Percentiles rank a stretch among this genome's conserved stretches.
phyloP scores from a whole-genome alignment of 352 stramenopile species.

The Globisporangium echinulatum region DNA sequence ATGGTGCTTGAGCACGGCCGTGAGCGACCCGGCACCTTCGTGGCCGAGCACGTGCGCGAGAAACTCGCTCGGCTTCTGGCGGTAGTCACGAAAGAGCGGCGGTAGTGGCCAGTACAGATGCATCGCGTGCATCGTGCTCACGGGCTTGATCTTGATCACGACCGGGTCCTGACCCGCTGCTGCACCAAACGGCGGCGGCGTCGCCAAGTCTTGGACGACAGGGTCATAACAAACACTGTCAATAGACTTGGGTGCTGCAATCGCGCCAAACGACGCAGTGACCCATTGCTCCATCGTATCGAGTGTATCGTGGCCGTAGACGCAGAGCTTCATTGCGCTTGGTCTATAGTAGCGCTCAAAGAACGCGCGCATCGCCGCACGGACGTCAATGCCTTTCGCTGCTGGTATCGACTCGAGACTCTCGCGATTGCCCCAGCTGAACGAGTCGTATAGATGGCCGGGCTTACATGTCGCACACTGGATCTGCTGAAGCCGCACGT shows the following conservation, averaged over 20 bases:
- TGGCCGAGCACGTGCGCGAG: conserved; percentile 45
- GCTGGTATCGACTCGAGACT: conserved; percentile 38
- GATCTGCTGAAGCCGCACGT: conserved; percentile 61
- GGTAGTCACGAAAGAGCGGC: conserved; percentile 30
- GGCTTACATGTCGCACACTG: conserved; percentile 46
- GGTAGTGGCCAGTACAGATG: conserved; percentile 49
- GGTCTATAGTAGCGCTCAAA: conserved; percentile 54
- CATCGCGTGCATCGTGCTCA: conserved; percentile 37
- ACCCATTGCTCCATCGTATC: conserved; percentile 54
- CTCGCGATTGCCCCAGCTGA: conserved; percentile 74
- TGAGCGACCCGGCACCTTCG: conserved; percentile 38
- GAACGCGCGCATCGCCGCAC: conserved; percentile 46
- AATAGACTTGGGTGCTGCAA: conserved; percentile 15
- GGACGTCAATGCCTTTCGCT: conserved; percentile 37
- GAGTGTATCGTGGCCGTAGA: conserved; percentile 55
- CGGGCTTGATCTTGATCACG: conserved; percentile 35
- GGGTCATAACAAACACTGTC: background rate
- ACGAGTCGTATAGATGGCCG: conserved; percentile 59
- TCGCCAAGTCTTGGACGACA: background rate
- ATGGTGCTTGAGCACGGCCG: conserved; percentile 28
- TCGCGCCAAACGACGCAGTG: conserved; percentile 37
- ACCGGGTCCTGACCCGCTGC: conserved; percentile 20
- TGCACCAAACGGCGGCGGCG: conserved; percentile 24
- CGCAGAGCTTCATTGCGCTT: conserved; percentile 61
- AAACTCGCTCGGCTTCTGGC: conserved; percentile 49